A percentile compares a stretch with the other conserved stretches of the same genome.
Conservation (phyloP, 2,329 filamentous ascomycete genomes). For the Leptographium radiaticola region DNA sequence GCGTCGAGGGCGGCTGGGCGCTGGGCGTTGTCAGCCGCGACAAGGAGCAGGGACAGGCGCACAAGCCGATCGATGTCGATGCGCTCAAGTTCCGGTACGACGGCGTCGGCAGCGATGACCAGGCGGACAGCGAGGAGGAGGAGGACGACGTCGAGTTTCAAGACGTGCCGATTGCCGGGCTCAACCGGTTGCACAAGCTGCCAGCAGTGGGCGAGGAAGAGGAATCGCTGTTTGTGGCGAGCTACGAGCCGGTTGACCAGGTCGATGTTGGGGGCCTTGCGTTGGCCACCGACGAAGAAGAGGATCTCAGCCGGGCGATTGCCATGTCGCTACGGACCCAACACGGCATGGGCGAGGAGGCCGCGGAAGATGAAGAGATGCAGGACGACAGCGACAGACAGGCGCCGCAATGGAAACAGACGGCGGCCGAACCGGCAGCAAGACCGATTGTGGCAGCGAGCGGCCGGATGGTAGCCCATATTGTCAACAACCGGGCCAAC, state of each 20-base stretch:
- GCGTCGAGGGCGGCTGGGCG: conserved; percentile 90
- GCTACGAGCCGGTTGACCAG: conserved; percentile 16
- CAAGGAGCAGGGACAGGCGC: conserved; percentile 63
- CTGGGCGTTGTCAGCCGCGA: conserved; percentile 83
- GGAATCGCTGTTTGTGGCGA: conserved; percentile 43
- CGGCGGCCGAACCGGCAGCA: conserved; percentile 29
- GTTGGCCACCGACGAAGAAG: conserved; percentile 25
- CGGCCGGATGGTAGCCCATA: conserved; percentile 54
- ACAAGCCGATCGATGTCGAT: conserved; percentile 90
- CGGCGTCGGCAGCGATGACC: conserved; percentile 26
- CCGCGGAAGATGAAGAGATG: conserved; percentile 26
- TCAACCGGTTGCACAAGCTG: conserved; percentile 46
- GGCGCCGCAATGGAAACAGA: conserved; percentile 43
- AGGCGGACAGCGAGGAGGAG: conserved; percentile 53
- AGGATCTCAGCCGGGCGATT: conserved; percentile 69
- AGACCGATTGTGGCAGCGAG: conserved; percentile 37
- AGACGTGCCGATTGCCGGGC: conserved; percentile 79
- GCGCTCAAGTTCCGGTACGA: conserved; percentile 44
- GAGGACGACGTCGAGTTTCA: conserved; percentile 70
- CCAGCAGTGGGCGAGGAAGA: conserved; percentile 21
- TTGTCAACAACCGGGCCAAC: conserved; percentile 61
- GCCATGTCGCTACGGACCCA: conserved; percentile 68
- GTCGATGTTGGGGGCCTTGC: conserved; percentile 14
- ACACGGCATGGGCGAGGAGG: conserved; percentile 25
- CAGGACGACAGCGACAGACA: conserved; percentile 38